Conservation (phyloP, 257 asterid genomes). For the Nicotiana tomentosiformis region DNA sequence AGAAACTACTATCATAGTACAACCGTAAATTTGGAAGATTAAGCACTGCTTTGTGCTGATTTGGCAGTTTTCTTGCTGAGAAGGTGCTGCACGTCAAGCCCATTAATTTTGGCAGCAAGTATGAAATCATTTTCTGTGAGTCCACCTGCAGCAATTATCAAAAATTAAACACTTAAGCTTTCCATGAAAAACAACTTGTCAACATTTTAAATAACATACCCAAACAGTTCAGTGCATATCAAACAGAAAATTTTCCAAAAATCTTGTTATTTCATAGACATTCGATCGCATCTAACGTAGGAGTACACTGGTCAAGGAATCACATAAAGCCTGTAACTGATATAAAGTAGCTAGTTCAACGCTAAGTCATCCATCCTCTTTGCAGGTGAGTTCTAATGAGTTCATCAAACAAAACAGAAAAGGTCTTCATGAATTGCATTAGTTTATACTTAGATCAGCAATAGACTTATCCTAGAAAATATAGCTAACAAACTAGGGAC, state of each 20-base stretch:
- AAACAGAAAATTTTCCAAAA: neutral
- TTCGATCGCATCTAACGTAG: neutral
- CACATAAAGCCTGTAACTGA: neutral
- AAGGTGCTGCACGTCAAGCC: conserved; percentile 60
- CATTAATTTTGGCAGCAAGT: conserved; percentile 76
- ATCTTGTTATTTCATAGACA: neutral
- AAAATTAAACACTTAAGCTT: neutral
- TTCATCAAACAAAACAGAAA: neutral
- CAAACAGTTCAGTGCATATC: neutral
- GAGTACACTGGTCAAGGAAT: neutral
- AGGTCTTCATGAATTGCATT: neutral
- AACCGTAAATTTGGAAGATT: neutral
- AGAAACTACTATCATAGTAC: neutral
- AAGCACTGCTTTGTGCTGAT: neutral
- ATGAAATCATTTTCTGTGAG: conserved; percentile 93
- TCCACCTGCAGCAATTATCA: conserved; percentile 49
- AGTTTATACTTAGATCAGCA: neutral
- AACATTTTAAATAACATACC: neutral
- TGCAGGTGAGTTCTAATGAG: neutral
- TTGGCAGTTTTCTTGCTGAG: conserved; percentile 57
- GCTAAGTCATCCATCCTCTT: neutral
- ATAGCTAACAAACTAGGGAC: neutral
- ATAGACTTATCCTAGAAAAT: neutral
- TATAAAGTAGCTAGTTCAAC: neutral
- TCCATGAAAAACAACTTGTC: neutral